A percentile compares a stretch with the other conserved stretches of the same genome.
Conservation (phyloP, 805 yeast genomes). For the Cyberlindnera amylophila region DNA sequence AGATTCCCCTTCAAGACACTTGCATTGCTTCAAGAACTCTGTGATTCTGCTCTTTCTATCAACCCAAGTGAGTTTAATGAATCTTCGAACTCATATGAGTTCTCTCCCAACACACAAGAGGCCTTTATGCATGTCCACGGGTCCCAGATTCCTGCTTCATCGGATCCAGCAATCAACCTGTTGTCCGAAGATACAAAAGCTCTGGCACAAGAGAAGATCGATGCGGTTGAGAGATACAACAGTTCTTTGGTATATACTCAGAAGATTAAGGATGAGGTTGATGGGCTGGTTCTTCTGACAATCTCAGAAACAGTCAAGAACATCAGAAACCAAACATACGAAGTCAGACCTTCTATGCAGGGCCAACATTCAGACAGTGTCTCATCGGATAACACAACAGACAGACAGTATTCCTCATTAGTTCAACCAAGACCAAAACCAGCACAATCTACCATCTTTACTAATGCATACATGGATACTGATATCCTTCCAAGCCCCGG, state of each 20-base stretch:
- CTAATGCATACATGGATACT: conserved; percentile 38
- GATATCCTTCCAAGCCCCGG: conserved; percentile 38
- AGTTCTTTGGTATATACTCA: conserved; percentile 73
- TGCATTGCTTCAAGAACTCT: conserved; percentile 54
- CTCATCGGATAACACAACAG: conserved; percentile 5
- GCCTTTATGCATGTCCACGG: conserved; percentile 44
- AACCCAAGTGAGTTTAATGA: conserved; percentile 62
- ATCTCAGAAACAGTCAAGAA: conserved; percentile 61
- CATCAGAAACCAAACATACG: conserved; percentile 32
- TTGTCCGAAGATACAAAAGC: conserved; percentile 65
- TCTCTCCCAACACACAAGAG: conserved; percentile 59
- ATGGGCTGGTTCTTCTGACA: conserved; percentile 56
- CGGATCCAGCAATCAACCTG: conserved; percentile 60
- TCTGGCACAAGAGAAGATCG: conserved; percentile 61
- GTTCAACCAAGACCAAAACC: conserved; percentile 25
- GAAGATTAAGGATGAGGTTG: conserved; percentile 75
- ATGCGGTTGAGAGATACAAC: conserved; percentile 63
- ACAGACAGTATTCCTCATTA: conserved; percentile 9
- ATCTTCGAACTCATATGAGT: conserved; percentile 27
- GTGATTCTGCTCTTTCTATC: conserved; percentile 70
- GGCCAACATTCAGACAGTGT: conserved; percentile 7
- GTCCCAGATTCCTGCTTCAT: conserved; percentile 44
- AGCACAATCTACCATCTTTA: conserved; percentile 30
- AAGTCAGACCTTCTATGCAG: conserved; percentile 9
- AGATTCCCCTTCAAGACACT: conserved; percentile 63